Evolutionary conservation across 2,329 filamentous ascomycete genomes (phyloP), one percentile per base, ranked within the genome.

Genomic region (Boeremia lycopersici): DNA sequence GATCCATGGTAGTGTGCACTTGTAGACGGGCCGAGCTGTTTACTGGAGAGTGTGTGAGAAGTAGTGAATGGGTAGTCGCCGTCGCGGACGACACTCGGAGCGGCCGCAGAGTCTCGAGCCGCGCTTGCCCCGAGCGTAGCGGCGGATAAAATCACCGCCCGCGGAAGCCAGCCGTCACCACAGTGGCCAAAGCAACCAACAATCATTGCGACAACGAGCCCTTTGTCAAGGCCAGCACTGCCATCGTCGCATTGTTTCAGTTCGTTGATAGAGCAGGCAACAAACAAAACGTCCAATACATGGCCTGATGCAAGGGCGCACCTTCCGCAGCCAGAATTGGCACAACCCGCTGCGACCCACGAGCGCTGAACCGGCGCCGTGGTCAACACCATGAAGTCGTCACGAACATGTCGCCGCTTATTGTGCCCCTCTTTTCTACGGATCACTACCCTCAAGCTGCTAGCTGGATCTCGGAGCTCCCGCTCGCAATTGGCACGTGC

Each of bases 1-100:
- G 68, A 48, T 73, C 71, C 70, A 73, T 74, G 44, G 49, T 26
- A 40, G n/a, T 36, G 11, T 23, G 15, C 11, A 11, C 39, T 9
- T 11, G 5, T 17, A 34, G 48, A 17, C 29, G 19, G 30, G 9
- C 41, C 19, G 33, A 52, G 15, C 5, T 40, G 28, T 33, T 10
- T 53, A 30, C 42, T 31, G 15, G 28, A 12, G 15, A 25, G 7
- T 33, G 28, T 33, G 40, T 13, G 19, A 35, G 29, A 13, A 13
- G 19, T 25, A 12, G 29, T 11, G 12, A 7, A 11, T 23, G 10
- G 29, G 7, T 1, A n/a, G 33, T 23, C 26, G 11, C 13, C 17
- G 38, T 41, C 23, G 28, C 25, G 29, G 13, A 12, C 36, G 19
- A 23, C 19, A 10, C 19, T 38, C 35, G 35, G 35, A 25, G 17